Base-by-base conservation (phyloP, 805 yeast genomes). In the Myxozyma vanderwaltii region DNA sequence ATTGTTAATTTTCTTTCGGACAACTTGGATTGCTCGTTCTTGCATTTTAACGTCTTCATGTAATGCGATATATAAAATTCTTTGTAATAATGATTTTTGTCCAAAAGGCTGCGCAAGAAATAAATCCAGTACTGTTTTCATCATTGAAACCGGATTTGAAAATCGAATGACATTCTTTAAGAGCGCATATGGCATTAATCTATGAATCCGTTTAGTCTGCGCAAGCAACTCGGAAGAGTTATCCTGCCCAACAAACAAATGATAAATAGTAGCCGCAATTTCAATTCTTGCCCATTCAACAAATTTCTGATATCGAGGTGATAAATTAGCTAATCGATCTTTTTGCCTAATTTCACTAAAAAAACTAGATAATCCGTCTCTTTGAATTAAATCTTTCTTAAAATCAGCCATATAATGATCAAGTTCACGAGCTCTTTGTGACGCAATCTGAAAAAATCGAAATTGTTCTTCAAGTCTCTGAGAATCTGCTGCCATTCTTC, bases 81-180 rank as follows among this genome's bases (percentile, higher is more conserved):
- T 81, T 63, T 91, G 96, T 45, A 91, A 71, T 19, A 91, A 74
- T 0, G 91, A 86, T 51, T 79, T 79, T 13, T 82, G 80, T 24
- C 89, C 88, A 69, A 84, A 80, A 35, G 90, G 88, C 65, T 84
- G 89, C n/a, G 87, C 89, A 76, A 94, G 82, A 65, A 92, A 83
- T 59, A 92, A 71, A 67, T 90, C 97, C 36, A 91, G 81, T 71
- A 92, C 75, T 23, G 86, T 83, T 61, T 91, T 88, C 76, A 89
- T 83, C 27, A 92, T 84, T 43, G 86, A 82, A 74, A 91, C 83
- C 1, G 99, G 98, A 69, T 92, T 92, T 0, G 98, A 89, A 60
- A 86, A 83, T 68, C 84, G 81, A 69, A 94, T 73, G 23, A 92
- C 86, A 21, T 89, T 88, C 44, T 85, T 85, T 72, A 91, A 82